These are phyloP conservation scores for Leptographium procerum DNA, from an alignment of 2,329 filamentous ascomycete genomes.

Conservation along the genomic window DNA sequence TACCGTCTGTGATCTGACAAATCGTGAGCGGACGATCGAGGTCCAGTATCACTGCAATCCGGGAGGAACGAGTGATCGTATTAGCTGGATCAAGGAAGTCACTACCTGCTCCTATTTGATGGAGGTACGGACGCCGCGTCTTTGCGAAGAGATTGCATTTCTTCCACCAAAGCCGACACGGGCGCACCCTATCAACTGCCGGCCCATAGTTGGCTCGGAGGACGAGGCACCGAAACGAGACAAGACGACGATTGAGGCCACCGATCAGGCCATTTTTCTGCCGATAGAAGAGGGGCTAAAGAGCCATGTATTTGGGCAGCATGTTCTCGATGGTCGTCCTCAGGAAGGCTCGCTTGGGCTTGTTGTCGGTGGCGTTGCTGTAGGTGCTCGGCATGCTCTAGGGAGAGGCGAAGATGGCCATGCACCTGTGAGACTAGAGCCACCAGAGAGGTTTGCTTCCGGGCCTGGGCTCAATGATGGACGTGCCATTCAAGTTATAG, in stretches of 20 bases:
- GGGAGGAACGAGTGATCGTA: conserved; percentile 58
- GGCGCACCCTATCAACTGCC: conserved; percentile 67
- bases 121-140: conserved; percentile 78
- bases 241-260: conserved; percentile 25
- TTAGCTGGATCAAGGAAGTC: conserved; percentile 87
- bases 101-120: conserved; percentile 87
- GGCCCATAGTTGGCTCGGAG: conserved; percentile 50
- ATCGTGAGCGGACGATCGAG: conserved; percentile 70
- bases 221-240: conserved; percentile 32
- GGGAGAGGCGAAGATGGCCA: conserved; percentile 36
- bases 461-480: conserved; percentile 12
- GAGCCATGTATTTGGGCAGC: background rate
- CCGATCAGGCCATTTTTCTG: background rate
- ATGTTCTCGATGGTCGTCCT: background rate
- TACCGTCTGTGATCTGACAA: conserved; percentile 77
- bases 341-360: conserved; percentile 17
- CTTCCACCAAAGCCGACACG: conserved; percentile 66
- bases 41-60: conserved; percentile 74
- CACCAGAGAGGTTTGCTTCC: conserved; percentile 28
- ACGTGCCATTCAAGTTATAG: conserved; percentile 31
- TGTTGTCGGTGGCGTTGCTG: conserved; percentile 40
- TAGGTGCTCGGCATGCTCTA: conserved; percentile 39
- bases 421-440: conserved; percentile 31
- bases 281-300: conserved; percentile 9
- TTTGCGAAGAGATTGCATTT: conserved; percentile 82